phyloP scores from a whole-genome alignment of 164 flowering plant genomes.

The Stephania cephalantha region DNA sequence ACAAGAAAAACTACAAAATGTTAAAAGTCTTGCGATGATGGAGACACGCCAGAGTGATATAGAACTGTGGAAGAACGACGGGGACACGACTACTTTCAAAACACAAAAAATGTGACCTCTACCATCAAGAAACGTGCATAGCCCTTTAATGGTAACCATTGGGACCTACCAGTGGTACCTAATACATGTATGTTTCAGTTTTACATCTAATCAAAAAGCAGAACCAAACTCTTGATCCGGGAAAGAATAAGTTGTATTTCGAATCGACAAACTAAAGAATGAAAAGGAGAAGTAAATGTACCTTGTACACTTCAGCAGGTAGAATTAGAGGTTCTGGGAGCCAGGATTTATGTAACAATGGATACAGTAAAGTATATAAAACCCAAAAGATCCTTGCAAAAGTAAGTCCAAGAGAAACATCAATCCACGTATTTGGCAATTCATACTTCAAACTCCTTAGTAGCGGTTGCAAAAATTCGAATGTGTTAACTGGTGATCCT shows the following conservation, averaged over 20 bases:
- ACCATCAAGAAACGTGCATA: too few species aligned
- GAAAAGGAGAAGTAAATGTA: constrained; percentile 11
- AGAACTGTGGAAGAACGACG: neutral
- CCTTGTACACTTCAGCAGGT: constrained; percentile 96
- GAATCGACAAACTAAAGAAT: neutral
- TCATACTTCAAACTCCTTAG: constrained; percentile 71
- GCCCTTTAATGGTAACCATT: too few species aligned
- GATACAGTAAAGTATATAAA: constrained; percentile 63
- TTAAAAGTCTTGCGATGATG: neutral
- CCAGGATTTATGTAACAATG: constrained; percentile 74
- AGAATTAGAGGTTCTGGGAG: constrained; percentile 89
- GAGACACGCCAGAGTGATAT: neutral
- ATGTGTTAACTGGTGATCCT: constrained; percentile 80
- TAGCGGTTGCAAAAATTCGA: constrained; percentile 67
- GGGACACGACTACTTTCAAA: neutral
- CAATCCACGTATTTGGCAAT: constrained; percentile 50
- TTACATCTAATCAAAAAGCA: too few species aligned
- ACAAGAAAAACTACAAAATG: neutral
- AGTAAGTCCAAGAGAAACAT: constrained; percentile 50
- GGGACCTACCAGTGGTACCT: too few species aligned
- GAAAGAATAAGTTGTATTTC: too few species aligned
- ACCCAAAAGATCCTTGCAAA: constrained; percentile 43
- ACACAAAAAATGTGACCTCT: too few species aligned
- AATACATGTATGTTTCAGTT: too few species aligned
- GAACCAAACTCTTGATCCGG: too few species aligned